Evolutionary conservation across 176 grass and related monocot species (phyloP).

Genomic region (Juncus effusus): DNA sequence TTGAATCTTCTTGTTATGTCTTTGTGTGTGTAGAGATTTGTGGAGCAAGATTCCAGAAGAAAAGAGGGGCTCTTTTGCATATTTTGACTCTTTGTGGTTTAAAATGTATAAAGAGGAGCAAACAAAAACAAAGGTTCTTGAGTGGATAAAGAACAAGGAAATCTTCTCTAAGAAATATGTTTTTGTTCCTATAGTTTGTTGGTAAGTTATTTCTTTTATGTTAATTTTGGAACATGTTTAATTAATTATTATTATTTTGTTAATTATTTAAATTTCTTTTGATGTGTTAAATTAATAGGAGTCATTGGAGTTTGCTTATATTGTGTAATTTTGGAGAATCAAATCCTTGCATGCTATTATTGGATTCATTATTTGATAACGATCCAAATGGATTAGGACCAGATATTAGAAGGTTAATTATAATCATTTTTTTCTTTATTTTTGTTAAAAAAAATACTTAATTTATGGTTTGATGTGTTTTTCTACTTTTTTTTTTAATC

Average conservation of each 20-base stretch:
- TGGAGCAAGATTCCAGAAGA: slow-evolving; percentile 72
- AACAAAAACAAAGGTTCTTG: slow-evolving; percentile 60
- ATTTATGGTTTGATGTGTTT: too few relatives aligned
- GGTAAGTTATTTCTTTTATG: slow-evolving; percentile 37
- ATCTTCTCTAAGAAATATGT: slow-evolving; percentile 79
- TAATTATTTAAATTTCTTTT: not conserved
- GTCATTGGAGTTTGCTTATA: slow-evolving; percentile 93
- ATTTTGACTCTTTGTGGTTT: slow-evolving; percentile 97
- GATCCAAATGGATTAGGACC: slow-evolving; percentile 48
- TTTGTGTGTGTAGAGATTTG: slow-evolving; percentile 53
- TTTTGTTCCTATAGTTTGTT: slow-evolving; percentile 85
- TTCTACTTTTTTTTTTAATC: slow-evolving; percentile 7
- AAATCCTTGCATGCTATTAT: slow-evolving; percentile 70
- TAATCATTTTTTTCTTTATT: slow-evolving; percentile 16
- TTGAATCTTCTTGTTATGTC: slow-evolving; percentile 13
- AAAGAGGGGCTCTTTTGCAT: slow-evolving; percentile 55
- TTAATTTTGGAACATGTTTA: not conserved
- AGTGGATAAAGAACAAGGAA: slow-evolving; percentile 72
- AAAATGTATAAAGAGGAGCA: slow-evolving; percentile 41
- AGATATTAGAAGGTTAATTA: slow-evolving; percentile 53
- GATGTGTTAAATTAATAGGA: slow-evolving; percentile 35
- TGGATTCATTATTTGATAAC: slow-evolving; percentile 76
- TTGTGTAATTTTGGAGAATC: slow-evolving; percentile 73
- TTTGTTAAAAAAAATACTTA: too few relatives aligned
- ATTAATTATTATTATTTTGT: slow-evolving; percentile 4